Conservation (phyloP, 139 green algal species). For the Dunaliella primolecta region DNA sequence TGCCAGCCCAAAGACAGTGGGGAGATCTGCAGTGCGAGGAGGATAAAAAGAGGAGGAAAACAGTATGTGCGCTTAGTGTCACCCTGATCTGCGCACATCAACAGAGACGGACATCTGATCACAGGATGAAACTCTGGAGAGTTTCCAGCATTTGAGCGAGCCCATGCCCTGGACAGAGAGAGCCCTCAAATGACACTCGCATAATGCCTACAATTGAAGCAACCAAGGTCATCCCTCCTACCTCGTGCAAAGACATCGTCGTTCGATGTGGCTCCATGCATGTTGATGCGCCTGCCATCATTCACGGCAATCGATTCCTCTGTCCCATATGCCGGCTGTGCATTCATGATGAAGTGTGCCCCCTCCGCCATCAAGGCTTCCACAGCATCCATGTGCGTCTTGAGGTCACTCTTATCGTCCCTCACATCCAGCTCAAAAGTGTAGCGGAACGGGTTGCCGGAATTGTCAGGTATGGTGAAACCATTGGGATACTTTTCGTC, state of each 20-base stretch:
- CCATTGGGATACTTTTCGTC: not conserved
- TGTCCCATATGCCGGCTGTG: not conserved
- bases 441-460: not conserved
- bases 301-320: not conserved
- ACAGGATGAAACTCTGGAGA: no score
- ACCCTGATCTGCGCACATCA: no score
- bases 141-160: no score
- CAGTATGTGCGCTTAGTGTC: no score
- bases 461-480: not conserved
- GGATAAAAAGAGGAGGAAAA: no score
- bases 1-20: not conserved
- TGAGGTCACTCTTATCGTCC: not conserved
- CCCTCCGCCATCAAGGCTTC: not conserved
- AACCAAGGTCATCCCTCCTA: no score
- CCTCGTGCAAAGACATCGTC: conserved; percentile 3
- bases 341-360: conserved; percentile 11
- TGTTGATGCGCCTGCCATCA: not conserved
- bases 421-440: not conserved
- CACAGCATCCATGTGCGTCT: not conserved
- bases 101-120: no score
- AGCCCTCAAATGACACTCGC: no score
- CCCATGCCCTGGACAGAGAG: no score
- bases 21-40: not conserved
- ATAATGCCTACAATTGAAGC: no score
- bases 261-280: conserved; percentile 2